Percentiles rank a stretch among this genome's conserved stretches.
These are phyloP conservation scores for Colletotrichum graminicola DNA, from an alignment of 2,329 filamentous ascomycete species.

Conservation along the genomic window DNA sequence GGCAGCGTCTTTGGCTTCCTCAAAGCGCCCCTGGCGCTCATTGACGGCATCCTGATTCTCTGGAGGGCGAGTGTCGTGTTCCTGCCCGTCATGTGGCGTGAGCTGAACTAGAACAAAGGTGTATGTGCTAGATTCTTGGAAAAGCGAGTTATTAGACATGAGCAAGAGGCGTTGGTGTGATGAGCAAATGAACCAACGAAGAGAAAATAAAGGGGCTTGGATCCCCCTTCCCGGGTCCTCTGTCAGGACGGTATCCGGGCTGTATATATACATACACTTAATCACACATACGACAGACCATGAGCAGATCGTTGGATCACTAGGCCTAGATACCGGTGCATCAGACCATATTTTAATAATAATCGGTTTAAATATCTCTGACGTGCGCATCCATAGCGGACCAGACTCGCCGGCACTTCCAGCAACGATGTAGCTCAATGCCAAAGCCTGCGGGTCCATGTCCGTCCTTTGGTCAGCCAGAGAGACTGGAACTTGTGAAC, in stretches of 20 bases:
- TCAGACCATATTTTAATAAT: constrained; percentile 27
- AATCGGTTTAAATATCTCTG: constrained; percentile 9
- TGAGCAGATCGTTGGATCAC: constrained; percentile 39
- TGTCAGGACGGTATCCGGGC: constrained; percentile 12
- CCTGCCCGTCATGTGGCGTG: constrained; percentile 81
- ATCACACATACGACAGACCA: constrained; percentile 17
- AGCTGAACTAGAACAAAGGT: constrained; percentile 58
- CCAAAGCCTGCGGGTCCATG: too few relatives aligned
- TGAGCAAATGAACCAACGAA: constrained; percentile 30
- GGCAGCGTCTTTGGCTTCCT: constrained; percentile 62
- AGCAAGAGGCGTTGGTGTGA: constrained; percentile 24
- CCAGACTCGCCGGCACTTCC: too few relatives aligned
- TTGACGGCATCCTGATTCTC: constrained; percentile 77
- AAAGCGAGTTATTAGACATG: constrained; percentile 30
- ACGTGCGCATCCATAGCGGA: too few relatives aligned
- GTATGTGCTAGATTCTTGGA: not conserved
- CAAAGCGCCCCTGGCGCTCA: constrained; percentile 73
- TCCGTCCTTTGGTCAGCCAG: too few relatives aligned
- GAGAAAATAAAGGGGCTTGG: constrained; percentile 2
- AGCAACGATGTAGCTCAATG: too few relatives aligned
- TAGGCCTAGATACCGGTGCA: constrained; percentile 20
- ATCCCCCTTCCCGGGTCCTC: constrained; percentile 11
- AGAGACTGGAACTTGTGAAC: too few relatives aligned
- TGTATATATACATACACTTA: constrained; percentile 33
- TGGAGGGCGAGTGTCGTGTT: constrained; percentile 87